Evolutionary conservation across 2,329 filamentous ascomycete species (phyloP), one percentile per base, ranked within the genome.

Genomic region (Ilyonectria destructans): DNA sequence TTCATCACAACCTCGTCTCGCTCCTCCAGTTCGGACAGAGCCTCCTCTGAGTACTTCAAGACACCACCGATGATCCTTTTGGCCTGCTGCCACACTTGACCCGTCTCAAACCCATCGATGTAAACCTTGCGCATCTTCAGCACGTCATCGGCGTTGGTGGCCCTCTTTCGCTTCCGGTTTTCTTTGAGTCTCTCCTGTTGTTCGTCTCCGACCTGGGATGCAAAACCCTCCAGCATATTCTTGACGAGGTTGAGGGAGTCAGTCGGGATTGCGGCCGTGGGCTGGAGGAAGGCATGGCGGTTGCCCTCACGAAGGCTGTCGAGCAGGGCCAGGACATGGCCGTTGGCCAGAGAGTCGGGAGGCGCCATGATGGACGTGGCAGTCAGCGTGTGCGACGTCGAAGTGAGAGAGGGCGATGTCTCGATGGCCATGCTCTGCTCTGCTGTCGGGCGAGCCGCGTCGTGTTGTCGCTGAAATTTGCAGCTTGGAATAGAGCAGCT

Each of bases 1-100:
- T 73, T 68, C 7, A 65, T 62, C 9, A 69, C 69, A 54, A 81
- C 69, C 54, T 90, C 89, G 69, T 92, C 77, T 21, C 74, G 77
- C 67, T 85, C 84, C 74, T 88, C 83, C 35, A 90, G 77, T 70
- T 87, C 86, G 57, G 83, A 79, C 17, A 90, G 77, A 4, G 82
- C 77, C 6, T 82, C 79, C 55, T 85, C 81, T 0, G 87, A 86
- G 70, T 88, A 85, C 48, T 83, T 80, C 52, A 90, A 74, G 12
- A 88, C 82, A 54, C 86, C 85, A 13, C 81, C 87, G 65, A 98
- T 91, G 21, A 98, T 94, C 75, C 93, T 90, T 77, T 91, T 92
- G 9, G 94, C 93, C 83, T 99, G 96, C 81, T 98, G 94, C 93
- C 96, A 99, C 49, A 99, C 91, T 81, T 98, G 96, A 21, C 91